Evolutionary conservation across 306 rosid species (phyloP), one percentile per base, ranked within the genome.

Genomic region (Corylus heterophylla): DNA sequence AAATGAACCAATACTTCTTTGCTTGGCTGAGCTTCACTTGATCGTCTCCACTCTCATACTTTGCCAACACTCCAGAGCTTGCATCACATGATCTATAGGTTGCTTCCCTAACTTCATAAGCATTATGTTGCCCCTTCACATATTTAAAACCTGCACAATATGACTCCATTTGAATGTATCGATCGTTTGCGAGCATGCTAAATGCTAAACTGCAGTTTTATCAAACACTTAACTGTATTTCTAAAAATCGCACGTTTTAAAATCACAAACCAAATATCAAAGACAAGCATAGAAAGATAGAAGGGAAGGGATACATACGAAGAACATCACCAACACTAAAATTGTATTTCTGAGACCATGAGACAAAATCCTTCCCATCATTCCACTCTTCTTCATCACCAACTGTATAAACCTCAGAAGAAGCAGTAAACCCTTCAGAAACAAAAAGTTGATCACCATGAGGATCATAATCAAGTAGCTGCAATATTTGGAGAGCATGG

Each of bases 341-440:
- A 44, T 75, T 81, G 74, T 75, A 52, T 31, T 49, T 75, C 56
- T 31, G 64, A 2, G 88, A 82, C 88, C 88, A 85, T 1, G 69
- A 62, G 31, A 35, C 16, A n/a, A 49, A 85, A 80, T 85, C 76
- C 69, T 17, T 59, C 13, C 59, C 83, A 50, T 58, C 71, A 58
- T 66, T 74, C 88, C 88, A 85, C 37, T 81, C 83, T 3, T 78
- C 76, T 20, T 76, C 83, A 67, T 82, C 88, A 50, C 88, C 88
- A 74, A 85, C 86, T 17, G 31, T 47, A 49, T 61, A 75, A 52
- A 61, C 70, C 59, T 78, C 81, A 42, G 45, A 6, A 5, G 45
- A 0, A 42, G 45, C 8, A 51, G 47, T 67, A 49, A 71, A 17
- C 44, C 17, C 4, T 71, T 74, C 18, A 78, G 54, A 51, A 81